Evolutionary conservation across 1,284 basidiomycete species (phyloP).

Genomic region (Malassezia furfur): DNA sequence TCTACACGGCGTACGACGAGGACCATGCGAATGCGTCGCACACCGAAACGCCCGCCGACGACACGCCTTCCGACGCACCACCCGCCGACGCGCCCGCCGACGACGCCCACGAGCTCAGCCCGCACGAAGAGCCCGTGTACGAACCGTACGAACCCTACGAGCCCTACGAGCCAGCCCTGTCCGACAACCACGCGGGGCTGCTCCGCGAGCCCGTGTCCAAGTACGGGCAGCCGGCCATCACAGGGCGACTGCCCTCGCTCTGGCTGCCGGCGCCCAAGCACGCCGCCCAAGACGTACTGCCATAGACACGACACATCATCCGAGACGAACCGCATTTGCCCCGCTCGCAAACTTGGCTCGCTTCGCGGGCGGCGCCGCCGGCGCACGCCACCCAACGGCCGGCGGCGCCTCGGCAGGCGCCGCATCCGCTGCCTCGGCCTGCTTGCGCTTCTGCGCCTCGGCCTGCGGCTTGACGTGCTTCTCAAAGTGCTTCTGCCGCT

Average conservation of each 20-base stretch:
- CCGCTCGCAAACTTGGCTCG: conserved; percentile 15
- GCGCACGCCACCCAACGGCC: neutral
- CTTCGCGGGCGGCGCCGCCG: neutral
- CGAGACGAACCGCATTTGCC: conserved; percentile 14
- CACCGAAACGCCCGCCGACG: no score
- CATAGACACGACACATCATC: conserved; percentile 3
- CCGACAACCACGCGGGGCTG: no score
- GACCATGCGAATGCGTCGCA: conserved; percentile 1
- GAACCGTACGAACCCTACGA: no score
- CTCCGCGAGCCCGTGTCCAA: conserved; percentile 10
- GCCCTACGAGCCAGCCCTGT: neutral
- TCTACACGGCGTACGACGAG: conserved; percentile 22
- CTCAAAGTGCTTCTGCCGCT: conserved; percentile 37
- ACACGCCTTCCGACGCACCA: neutral
- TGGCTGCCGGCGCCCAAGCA: conserved; percentile 29
- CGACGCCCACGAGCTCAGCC: no score
- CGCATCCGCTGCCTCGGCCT: neutral
- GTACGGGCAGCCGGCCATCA: conserved; percentile 42
- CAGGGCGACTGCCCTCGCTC: conserved; percentile 35
- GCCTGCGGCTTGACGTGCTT: conserved; percentile 39
- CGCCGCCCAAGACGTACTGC: neutral
- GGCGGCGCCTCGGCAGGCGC: neutral
- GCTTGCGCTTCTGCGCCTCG: conserved; percentile 28
- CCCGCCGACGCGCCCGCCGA: neutral
- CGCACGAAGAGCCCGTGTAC: no score